phyloP scores from a whole-genome alignment of 1,284 basidiomycete genomes.

The Pholiota adiposa region DNA sequence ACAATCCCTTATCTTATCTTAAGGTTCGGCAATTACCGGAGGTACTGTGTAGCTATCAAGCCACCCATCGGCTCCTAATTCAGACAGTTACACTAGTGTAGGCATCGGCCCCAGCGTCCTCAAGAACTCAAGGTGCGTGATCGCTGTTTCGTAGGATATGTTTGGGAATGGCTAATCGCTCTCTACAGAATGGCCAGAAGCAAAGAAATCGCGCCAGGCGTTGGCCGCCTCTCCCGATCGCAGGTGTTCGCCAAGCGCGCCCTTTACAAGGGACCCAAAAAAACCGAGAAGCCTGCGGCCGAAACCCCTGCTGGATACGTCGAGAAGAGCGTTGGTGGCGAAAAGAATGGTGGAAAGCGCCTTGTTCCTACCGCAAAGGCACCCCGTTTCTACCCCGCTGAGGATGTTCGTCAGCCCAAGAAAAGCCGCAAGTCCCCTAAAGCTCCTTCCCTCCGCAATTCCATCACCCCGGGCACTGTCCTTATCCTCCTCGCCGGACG shows the following conservation, averaged over 20 bases:
- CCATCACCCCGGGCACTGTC: constrained; percentile 94
- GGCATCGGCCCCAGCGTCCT: constrained; percentile 52
- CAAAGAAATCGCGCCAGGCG: constrained; percentile 82
- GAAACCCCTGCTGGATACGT: constrained; percentile 63
- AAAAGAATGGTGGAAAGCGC: constrained; percentile 92
- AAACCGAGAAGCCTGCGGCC: constrained; percentile 67
- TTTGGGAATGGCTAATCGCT: constrained; percentile 21
- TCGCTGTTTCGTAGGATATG: constrained; percentile 6
- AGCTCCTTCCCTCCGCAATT: constrained; percentile 79
- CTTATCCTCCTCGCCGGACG: constrained; percentile 98
- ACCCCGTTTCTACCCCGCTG: constrained; percentile 95
- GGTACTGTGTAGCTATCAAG: constrained; percentile 46
- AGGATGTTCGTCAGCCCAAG: constrained; percentile 92
- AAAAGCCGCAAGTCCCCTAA: constrained; percentile 88
- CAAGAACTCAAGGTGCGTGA: constrained; percentile 48
- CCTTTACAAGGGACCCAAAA: constrained; percentile 82
- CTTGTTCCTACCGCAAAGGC: constrained; percentile 87
- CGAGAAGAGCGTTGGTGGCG: constrained; percentile 88
- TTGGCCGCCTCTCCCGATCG: constrained; percentile 86
- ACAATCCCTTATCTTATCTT: constrained; percentile 34
- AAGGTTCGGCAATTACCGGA: constrained; percentile 37
- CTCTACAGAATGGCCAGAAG: constrained; percentile 81
- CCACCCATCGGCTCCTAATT: constrained; percentile 37
- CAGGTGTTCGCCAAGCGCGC: constrained; percentile 83
- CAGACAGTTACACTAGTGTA: constrained; percentile 39